Base-by-base conservation (phyloP, 2,329 filamentous ascomycete genomes). In the Aureobasidium lini region DNA sequence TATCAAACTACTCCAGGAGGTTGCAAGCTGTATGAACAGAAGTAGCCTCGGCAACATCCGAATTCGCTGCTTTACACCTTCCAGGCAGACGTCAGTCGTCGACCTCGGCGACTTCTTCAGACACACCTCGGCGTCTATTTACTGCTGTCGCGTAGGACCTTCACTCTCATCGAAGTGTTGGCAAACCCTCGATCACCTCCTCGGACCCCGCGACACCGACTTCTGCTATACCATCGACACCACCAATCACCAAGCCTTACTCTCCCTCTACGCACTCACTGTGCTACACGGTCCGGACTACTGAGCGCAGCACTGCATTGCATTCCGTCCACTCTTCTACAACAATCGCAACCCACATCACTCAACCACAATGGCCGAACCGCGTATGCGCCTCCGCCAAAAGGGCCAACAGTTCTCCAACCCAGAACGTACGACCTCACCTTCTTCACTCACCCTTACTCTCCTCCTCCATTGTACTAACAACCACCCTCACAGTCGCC, bases 351-450 rank as follows among this genome's bases (percentile, higher is more conserved):
- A 34, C 16, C 29, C 6, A 9, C 50, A 8, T 29, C 23, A 7
- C 6, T 6, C 18, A 53, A 29, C 31, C 49, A 48, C 23, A 37
- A 79, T 79, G 77, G 74, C 76, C 16, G 77, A 79, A 67, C 76
- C 76, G 54, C 76, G 77, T 64, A 76, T 77, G 72, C 71, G 77
- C 53, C 67, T 72, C 64, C 75, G 77, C 64, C 71, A 74, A 50
- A 77, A 78, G 64, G 76, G 75, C 67, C 73, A 74, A 62, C 73
- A 78, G 66, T 79, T 79, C 67, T 70, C 70, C 5, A 69, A 72
- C 7, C 64, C 68, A 57, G 75, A 78, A 63, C 71, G 73, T 75
- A 66, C 64, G 71, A 68, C 37, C 28, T 28, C 36, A 28, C 46
- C 46, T 8, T 60, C 54, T 39, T 56, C 59, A 61, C 39, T 56